Evolutionary conservation across 129 eudicot species (phyloP), one percentile per base, ranked within the genome.

Genomic region (Pulicaria dysenterica): DNA sequence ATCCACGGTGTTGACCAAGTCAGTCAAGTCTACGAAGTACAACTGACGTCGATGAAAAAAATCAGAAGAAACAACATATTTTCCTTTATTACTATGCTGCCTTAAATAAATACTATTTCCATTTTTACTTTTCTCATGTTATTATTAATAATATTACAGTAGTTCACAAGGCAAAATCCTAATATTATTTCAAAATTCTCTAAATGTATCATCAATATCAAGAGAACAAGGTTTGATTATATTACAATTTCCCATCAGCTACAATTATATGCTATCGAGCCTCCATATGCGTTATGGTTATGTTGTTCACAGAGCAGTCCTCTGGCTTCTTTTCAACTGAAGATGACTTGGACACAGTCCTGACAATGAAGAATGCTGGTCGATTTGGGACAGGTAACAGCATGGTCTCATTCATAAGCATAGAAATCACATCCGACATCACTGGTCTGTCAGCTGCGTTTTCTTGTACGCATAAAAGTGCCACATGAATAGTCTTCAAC

Each of bases 391-490:
- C 46, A 37, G 85, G 83, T 45, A 85, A 58, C 40, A 17, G 45
- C 71, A 65, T 55, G 36, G 73, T 58, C 4, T 80, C 81, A 41
- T 73, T 82, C 36, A 50, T 55, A 14, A 82, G 80, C 90, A 85
- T 75, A 7, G 76, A 75, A 53, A 76, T 56, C 39, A 85, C 78
- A 7, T 80, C 82, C 0, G 85, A 79, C 69, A 77, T 85, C 9
- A 73, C 59, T 8, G 87, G 87, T 43, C 85, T 75, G 31, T 85
- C 83, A 1, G 4, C 17, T 54, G 90, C 72, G 13, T 48, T 59
- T 61, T 79, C 85, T 74, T 85, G 86, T 50, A 78, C 86, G 42
- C 89, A 85, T 3, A 85, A 59, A 19, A 85, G 74, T 6, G 79
- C 83, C 4, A 85, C 77, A 34, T 82, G 74, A 71, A 85, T 76